Percentiles rank a stretch among this genome's conserved stretches.
These are phyloP conservation scores for Ilex asprella DNA, from an alignment of 257 asterid species.

Conservation along the genomic window DNA sequence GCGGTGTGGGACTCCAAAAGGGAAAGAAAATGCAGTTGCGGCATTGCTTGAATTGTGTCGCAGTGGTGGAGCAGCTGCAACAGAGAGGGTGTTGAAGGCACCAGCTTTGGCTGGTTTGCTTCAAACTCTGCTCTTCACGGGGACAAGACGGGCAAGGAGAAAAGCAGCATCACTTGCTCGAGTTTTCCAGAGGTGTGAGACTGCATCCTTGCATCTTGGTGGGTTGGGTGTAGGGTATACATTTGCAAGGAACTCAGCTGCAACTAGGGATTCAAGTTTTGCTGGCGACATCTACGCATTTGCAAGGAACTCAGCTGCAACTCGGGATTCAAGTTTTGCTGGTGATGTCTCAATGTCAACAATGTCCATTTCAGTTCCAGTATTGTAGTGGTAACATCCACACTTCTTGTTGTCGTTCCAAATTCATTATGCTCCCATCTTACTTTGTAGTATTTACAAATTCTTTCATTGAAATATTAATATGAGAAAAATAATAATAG, in stretches of 20 bases:
- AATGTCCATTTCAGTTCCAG: neutral
- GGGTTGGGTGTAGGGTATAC: slow-evolving; percentile 1
- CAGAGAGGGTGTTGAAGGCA: neutral
- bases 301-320: neutral
- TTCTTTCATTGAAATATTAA: neutral
- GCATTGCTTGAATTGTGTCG: neutral
- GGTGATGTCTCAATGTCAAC: neutral
- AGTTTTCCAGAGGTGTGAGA: neutral
- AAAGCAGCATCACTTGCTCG: neutral
- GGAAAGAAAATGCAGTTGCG: neutral
- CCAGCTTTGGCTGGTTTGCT: neutral
- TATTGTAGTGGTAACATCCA: neutral
- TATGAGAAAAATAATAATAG: neutral
- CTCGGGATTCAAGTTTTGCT: neutral
- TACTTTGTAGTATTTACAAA: neutral
- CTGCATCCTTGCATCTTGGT: neutral
- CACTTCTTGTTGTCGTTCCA: neutral
- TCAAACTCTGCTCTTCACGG: neutral
- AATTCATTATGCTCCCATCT: neutral
- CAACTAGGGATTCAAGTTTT: neutral
- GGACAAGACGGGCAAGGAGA: neutral
- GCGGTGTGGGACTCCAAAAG: neutral
- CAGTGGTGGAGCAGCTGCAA: neutral
- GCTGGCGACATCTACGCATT: neutral
- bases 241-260: neutral